Evolutionary conservation across 352 stramenopile species (phyloP).

Genomic region (Phytophthora sp.): DNA sequence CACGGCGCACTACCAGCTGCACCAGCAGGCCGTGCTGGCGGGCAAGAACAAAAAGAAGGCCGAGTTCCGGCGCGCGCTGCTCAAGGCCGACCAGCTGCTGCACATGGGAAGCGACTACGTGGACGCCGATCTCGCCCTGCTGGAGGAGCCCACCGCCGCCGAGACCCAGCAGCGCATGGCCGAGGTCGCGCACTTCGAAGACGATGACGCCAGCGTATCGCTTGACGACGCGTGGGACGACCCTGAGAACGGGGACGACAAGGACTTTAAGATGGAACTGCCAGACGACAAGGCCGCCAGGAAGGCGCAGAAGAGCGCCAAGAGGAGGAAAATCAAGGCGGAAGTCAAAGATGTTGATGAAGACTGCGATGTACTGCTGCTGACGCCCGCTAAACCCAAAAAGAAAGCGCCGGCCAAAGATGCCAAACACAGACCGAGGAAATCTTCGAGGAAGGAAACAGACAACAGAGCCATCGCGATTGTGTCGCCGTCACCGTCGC

Average conservation of each 20-base stretch:
- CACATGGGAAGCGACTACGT: conserved; percentile 45
- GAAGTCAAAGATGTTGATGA: conserved; percentile 14
- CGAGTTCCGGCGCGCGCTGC: conserved; percentile 43
- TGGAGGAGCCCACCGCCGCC: conserved; percentile 31
- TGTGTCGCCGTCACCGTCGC: conserved; percentile 28
- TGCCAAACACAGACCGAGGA: conserved; percentile 6
- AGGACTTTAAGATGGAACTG: conserved; percentile 5
- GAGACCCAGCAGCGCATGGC: conserved; percentile 47
- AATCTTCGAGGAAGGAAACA: conserved; percentile 20
- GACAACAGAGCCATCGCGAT: conserved; percentile 16
- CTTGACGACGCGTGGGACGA: conserved; percentile 33
- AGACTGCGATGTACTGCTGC: conserved; percentile 19
- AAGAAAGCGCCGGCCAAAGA: conserved; percentile 22
- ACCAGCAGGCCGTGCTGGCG: conserved; percentile 38
- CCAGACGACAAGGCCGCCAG: conserved; percentile 13
- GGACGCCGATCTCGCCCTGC: conserved; percentile 39
- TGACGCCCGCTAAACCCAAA: conserved; percentile 7
- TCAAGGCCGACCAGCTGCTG: conserved; percentile 43
- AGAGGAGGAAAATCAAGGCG: conserved; percentile 1
- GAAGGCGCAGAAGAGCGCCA: conserved; percentile 14
- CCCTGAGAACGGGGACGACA: conserved; percentile 7
- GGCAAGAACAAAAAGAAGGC: conserved; percentile 35
- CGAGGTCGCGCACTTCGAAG: conserved; percentile 7
- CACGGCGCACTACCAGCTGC: conserved; percentile 51
- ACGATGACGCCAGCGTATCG: conserved; percentile 8